phyloP scores from a whole-genome alignment of 164 flowering plant species.

The Umbilicus rupestris region DNA sequence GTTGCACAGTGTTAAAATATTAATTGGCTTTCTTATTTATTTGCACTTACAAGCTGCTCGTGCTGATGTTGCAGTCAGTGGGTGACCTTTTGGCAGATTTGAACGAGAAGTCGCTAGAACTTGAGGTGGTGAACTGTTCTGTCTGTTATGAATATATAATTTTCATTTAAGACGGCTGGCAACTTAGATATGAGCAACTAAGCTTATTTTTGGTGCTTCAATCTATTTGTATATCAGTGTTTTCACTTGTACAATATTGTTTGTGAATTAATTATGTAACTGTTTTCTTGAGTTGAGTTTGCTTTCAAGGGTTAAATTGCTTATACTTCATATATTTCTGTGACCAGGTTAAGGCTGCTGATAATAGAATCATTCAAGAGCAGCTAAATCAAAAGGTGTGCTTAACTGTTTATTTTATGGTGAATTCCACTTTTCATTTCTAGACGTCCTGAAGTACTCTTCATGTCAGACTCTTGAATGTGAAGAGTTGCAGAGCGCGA shows the following conservation, averaged over 20 bases:
- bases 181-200: neutral
- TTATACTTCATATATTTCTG: neutral
- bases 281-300: neutral
- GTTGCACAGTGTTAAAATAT: neutral
- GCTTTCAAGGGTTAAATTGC: too few relatives aligned
- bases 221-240: neutral
- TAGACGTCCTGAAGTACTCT: neutral
- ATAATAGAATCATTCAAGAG: conserved; percentile 87
- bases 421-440: neutral
- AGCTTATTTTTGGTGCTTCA: neutral
- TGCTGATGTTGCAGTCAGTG: conserved; percentile 46
- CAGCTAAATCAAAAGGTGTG: conserved; percentile 83
- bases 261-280: neutral
- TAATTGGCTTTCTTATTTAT: neutral
- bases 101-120: conserved; percentile 93
- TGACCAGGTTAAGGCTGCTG: conserved; percentile 72
- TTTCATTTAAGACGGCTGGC: neutral
- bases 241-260: neutral
- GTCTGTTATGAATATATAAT: neutral
- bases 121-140: conserved; percentile 55
- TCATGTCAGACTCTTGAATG: conserved; percentile 9
- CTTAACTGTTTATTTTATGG: neutral
- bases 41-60: conserved; percentile 11
- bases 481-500: neutral
- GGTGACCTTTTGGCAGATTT: conserved; percentile 63